These are phyloP conservation scores for Colletotrichum trifolii DNA, from an alignment of 2,329 filamentous ascomycete genomes.

Conservation along the genomic window DNA sequence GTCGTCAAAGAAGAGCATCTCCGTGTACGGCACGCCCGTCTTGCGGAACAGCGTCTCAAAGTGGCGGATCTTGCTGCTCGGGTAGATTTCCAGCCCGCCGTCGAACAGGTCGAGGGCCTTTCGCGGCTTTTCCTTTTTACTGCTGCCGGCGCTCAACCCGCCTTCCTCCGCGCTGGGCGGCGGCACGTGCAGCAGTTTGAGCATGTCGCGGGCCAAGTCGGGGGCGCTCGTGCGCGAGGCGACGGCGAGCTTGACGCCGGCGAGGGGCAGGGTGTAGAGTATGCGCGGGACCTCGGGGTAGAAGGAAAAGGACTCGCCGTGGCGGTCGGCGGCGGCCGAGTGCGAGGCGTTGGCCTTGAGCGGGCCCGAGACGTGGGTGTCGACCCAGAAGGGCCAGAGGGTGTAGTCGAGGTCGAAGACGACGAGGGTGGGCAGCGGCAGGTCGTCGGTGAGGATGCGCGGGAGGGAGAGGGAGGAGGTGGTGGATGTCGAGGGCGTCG, in stretches of 20 bases:
- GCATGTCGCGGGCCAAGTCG: conserved; percentile 81
- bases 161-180: conserved; percentile 42
- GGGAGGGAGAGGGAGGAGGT: conserved; percentile 46
- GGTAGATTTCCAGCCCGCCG: conserved; percentile 73
- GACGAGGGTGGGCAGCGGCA: conserved; percentile 83
- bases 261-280: conserved; percentile 66
- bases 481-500: conserved; percentile 40
- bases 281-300: conserved; percentile 77
- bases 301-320: conserved; percentile 76
- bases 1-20: conserved; percentile 97
- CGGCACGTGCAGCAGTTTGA: conserved; percentile 76
- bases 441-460: conserved; percentile 61
- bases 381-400: conserved; percentile 98
- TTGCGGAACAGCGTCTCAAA: conserved; percentile 79
- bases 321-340: conserved; percentile 61
- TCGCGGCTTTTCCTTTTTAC: conserved; percentile 48
- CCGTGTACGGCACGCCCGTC: conserved; percentile 77
- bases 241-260: conserved; percentile 70
- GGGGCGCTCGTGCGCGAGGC: conserved; percentile 86
- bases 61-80: conserved; percentile 85
- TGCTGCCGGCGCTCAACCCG: conserved; percentile 39
- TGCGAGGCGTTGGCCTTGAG: conserved; percentile 62
- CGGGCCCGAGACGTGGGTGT: conserved; percentile 87
- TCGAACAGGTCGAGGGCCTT: conserved; percentile 70
- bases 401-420: conserved; percentile 99